These are phyloP conservation scores for Syncephalastrum racemosum DNA, from an alignment of 371 early-diverging fungal genomes.

Conservation along the genomic window DNA sequence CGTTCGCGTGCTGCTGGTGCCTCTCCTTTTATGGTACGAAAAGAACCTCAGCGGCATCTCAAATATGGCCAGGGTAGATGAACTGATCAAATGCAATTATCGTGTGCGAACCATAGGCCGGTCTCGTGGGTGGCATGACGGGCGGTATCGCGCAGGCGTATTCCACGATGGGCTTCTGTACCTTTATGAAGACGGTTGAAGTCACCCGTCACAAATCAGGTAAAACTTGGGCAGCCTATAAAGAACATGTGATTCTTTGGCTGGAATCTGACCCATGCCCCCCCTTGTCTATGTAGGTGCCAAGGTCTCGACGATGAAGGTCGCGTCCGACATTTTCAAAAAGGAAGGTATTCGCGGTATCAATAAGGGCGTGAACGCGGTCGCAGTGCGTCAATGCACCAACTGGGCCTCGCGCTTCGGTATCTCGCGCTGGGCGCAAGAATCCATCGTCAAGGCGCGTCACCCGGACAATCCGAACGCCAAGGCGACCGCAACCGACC, in stretches of 20 bases:
- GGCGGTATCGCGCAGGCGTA: constrained; percentile 93
- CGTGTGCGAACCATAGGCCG: constrained; percentile 50
- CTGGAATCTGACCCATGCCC: background rate
- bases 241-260: constrained; percentile 1
- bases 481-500: constrained; percentile 54
- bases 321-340: constrained; percentile 88
- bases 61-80: background rate
- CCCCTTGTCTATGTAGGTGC: constrained; percentile 41
- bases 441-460: constrained; percentile 58
- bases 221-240: constrained; percentile 12
- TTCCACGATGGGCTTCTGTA: constrained; percentile 98
- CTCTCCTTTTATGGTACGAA: constrained; percentile 54
- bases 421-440: constrained; percentile 84
- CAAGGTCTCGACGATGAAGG: constrained; percentile 72
- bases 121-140: constrained; percentile 91
- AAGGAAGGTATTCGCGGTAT: constrained; percentile 93
- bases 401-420: constrained; percentile 98
- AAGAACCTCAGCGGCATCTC: background rate
- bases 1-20: constrained; percentile 54
- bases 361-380: constrained; percentile 93
- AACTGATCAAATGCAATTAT: constrained; percentile 3
- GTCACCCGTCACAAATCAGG: constrained; percentile 93
- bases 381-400: constrained; percentile 91
- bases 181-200: constrained; percentile 99
- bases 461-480: constrained; percentile 47